Evolutionary conservation across 1,284 basidiomycete genomes (phyloP).

Genomic region (Ceratobasidium sp.): DNA sequence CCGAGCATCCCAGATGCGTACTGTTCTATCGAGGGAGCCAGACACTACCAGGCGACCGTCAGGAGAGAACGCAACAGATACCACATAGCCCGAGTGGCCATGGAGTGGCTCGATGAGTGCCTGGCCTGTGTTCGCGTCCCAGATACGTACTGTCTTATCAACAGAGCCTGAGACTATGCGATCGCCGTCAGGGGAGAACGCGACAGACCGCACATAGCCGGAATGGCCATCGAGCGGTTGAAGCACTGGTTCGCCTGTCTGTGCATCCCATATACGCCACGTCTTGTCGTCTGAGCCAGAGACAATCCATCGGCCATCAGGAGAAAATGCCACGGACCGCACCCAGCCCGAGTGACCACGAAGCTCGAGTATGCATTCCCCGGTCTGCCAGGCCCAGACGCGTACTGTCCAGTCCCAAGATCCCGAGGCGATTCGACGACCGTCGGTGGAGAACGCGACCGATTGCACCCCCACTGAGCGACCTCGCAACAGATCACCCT

Average conservation of each 20-base stretch:
- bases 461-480: slow-evolving; percentile 23
- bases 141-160: slow-evolving; percentile 20
- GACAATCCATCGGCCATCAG: background rate
- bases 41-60: slow-evolving; percentile 27
- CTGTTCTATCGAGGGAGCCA: background rate
- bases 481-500: slow-evolving; percentile 1
- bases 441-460: slow-evolving; percentile 18
- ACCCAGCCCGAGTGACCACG: background rate
- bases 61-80: slow-evolving; percentile 15
- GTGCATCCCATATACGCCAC: slow-evolving; percentile 12
- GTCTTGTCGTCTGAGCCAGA: background rate
- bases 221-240: background rate
- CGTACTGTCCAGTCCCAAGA: background rate
- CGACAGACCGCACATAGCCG: background rate
- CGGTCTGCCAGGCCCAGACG: background rate
- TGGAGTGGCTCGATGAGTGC: background rate
- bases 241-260: background rate
- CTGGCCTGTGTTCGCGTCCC: slow-evolving; percentile 20
- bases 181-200: slow-evolving; percentile 11
- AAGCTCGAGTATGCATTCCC: background rate
- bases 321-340: background rate
- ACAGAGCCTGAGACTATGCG: slow-evolving; percentile 1
- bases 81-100: slow-evolving; percentile 21
- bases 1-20: slow-evolving; percentile 28
- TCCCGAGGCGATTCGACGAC: background rate